phyloP scores from a whole-genome alignment of 306 rosid genomes.

The Neltuma alba region DNA sequence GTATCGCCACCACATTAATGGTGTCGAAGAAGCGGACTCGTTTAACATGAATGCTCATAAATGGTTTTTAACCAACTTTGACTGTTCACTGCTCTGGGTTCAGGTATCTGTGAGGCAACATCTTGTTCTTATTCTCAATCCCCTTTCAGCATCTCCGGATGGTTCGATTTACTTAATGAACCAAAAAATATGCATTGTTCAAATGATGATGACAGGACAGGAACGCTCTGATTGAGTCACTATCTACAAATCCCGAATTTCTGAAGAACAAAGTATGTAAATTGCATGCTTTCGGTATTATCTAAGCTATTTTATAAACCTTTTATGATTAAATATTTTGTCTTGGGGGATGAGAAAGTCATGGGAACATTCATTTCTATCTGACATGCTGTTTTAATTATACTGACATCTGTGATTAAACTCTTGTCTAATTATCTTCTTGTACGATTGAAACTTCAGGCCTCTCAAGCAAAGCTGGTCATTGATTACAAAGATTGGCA shows the following conservation, averaged over 20 bases:
- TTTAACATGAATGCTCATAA: slow-evolving; percentile 96
- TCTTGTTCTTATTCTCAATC: slow-evolving; percentile 2
- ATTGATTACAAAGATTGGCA: slow-evolving; percentile 98
- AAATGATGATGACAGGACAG: slow-evolving; percentile 67
- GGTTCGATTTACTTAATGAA: slow-evolving; percentile 17
- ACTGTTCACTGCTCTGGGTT: slow-evolving; percentile 93
- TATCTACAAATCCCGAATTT: slow-evolving; percentile 90
- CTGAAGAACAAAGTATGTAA: slow-evolving; percentile 75
- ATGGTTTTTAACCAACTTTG: slow-evolving; percentile 93
- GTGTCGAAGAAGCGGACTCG: slow-evolving; percentile 90
- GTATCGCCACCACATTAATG: slow-evolving; percentile 76
- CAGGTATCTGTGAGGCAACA: slow-evolving; percentile 57
- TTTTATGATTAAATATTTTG: slow-evolving; percentile 3
- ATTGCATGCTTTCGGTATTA: slow-evolving; percentile 16
- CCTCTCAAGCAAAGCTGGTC: slow-evolving; percentile 71
- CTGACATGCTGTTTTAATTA: slow-evolving; percentile 13
- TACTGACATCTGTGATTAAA: background rate
- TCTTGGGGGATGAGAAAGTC: slow-evolving; percentile 10
- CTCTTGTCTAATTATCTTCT: slow-evolving; percentile 25
- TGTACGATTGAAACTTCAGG: slow-evolving; percentile 56
- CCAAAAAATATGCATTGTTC: background rate
- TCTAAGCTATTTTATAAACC: slow-evolving; percentile 1
- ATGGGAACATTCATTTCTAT: slow-evolving; percentile 3
- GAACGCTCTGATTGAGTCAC: slow-evolving; percentile 75
- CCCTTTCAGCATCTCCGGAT: slow-evolving; percentile 28